Evolutionary conservation across 495 filamentous ascomycete species (phyloP), one percentile per base, ranked within the genome.

Genomic region (Platismatia glauca): DNA sequence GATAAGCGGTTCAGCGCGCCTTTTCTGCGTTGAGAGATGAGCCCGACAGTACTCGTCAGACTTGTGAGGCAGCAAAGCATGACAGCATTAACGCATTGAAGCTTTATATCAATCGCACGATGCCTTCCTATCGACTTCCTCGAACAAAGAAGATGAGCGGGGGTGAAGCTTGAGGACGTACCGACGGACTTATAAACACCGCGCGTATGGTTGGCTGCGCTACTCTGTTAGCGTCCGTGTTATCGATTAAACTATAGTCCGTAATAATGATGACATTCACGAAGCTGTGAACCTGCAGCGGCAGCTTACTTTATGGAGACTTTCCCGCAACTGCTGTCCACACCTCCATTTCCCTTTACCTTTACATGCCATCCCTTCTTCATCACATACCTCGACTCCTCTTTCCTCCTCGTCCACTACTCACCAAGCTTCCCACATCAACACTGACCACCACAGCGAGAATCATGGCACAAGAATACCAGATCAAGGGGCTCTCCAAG

Each of bases 401-500:
- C 37, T 31, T 61, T 31, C 66, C 57, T 53, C 52, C 5, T 56
- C 41, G 31, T 34, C 33, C 27, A 18, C 52, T 35, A 0, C 11
- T 59, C 31, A 27, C 41, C 11, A 53, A 46, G 24, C 12, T 37
- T 15, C 44, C 29, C 56, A 58, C 38, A 63, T 38, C 52, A 29
- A 16, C 59, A 27, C 70, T 74, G 60, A 71, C 68, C 57, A 72
- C 67, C 7, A 62, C 61, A 31, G 38, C 62, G 22, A 65, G 58
- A 64, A 64, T 57, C n/a, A 86, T 85, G 81, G 75, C 78, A 2
- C 74, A 88, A 61, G 88, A 96, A 78, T 97, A 87, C 78, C 95
- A 90, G 71, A 81, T 98, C 66, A 95, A 94, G 69, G 86, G 80
- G 60, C 76, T 96, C 57, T 79, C 81, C 35, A 85, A 84, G 62